phyloP scores from a whole-genome alignment of 495 filamentous ascomycete species.

The Neurospora sp. region DNA sequence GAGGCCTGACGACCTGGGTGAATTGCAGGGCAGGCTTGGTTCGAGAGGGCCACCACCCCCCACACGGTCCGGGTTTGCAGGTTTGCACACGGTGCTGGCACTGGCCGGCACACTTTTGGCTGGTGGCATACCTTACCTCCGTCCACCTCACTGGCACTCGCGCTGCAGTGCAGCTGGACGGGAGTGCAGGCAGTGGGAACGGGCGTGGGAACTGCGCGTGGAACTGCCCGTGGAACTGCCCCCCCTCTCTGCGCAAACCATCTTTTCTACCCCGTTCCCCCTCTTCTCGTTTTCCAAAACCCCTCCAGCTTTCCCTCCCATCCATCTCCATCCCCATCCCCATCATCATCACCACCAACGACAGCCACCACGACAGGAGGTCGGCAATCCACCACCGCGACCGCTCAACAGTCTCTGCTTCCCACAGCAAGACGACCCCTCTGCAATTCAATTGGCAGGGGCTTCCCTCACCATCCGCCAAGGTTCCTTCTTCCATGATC shows the following conservation, averaged over 20 bases:
- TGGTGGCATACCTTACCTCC: background rate
- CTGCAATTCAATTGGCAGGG: constrained; percentile 13
- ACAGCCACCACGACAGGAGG: background rate
- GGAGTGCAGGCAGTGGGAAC: background rate
- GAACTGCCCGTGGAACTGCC: constrained; percentile 12
- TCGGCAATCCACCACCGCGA: background rate
- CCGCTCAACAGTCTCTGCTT: constrained; percentile 16
- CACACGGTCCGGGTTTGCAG: constrained; percentile 4
- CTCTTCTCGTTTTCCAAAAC: constrained; percentile 22
- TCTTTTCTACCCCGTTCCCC: constrained; percentile 24
- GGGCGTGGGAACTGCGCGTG: background rate
- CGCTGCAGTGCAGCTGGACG: constrained; percentile 1
- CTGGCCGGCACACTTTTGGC: background rate
- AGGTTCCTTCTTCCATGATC: constrained; percentile 37
- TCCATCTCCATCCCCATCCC: constrained; percentile 6
- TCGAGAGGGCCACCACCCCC: constrained; percentile 9
- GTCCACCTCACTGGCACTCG: background rate
- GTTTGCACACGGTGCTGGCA: constrained; percentile 3
- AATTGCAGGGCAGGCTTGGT: background rate
- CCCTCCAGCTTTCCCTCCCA: constrained; percentile 17
- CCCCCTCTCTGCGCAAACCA: constrained; percentile 17
- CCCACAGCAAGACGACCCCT: constrained; percentile 14
- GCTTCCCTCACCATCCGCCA: constrained; percentile 15
- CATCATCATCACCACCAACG: constrained; percentile 7
- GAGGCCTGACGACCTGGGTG: background rate